Base-by-base conservation (phyloP, 2,329 filamentous ascomycete genomes). In the Trichophyton simii region DNA sequence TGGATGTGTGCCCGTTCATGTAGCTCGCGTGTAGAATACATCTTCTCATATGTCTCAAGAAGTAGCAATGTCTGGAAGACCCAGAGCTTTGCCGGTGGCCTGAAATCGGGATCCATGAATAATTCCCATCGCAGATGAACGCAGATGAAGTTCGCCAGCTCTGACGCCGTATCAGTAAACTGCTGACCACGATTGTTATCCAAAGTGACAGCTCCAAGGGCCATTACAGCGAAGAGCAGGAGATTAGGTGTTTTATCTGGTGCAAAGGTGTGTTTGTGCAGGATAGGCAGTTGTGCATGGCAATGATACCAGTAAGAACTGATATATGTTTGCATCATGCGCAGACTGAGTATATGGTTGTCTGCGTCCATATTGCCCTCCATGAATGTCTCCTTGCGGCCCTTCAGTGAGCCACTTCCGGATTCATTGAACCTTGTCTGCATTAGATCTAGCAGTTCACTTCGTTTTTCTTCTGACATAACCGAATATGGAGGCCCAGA, bases 1-100 rank as follows among this genome's bases (percentile, higher is more conserved):
- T 97, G 92, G 54, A 97, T 96, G 68, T 97, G 92, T 0, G 92
- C 92, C 66, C 94, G 83, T 74, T 99, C 94, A 73, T 99, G 94
- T 36, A 97, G 78, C 62, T 89, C 87, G 65, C 91, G 83, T 0
- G 92, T 96, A 44, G 91, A 94, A 72, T 92, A 97, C 88, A 96
- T 94, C 79, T 99, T 99, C 76, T 99, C 94, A 69, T 95, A 97
- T 0, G 96, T 78, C 72, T 99, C 94, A 11, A 97, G 80, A 3
- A 97, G 80, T 3, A 97, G 79, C 59, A 97, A 77, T 0, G 92
- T 87, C 72, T 97, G 94, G 76, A 97, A 97, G 0, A 96, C 84
- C 92, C 92, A 99, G 6, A 99, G 77, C 74, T 95, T 96, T 7
- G 92, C 92, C 0, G 94, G 92, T 1, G 94, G 91, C 18, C 89